Conservation (phyloP, 1,284 basidiomycete genomes). For the Ustilago tritici region DNA sequence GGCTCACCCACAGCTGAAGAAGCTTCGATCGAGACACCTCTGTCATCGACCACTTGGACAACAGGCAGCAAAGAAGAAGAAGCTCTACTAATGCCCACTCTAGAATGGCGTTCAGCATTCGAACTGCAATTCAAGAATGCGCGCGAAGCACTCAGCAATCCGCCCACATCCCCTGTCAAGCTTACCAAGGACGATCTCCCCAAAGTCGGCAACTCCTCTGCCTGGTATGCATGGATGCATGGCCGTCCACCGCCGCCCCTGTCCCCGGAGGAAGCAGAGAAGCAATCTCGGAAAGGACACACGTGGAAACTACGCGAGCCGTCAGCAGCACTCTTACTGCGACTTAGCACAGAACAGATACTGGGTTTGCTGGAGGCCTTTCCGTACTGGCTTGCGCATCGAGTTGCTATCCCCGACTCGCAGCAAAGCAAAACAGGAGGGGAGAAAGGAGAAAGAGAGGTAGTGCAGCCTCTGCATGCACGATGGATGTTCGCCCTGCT, state of each 20-base stretch:
- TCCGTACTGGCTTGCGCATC: slow-evolving; percentile 48
- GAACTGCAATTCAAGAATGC: slow-evolving; percentile 40
- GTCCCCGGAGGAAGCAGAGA: slow-evolving; percentile 12
- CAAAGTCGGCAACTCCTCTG: slow-evolving; percentile 31
- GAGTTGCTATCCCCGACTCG: slow-evolving; percentile 16
- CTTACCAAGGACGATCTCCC: slow-evolving; percentile 36
- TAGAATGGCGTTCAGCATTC: slow-evolving; percentile 44
- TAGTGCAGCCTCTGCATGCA: slow-evolving; percentile 77
- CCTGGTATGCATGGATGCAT: slow-evolving; percentile 55
- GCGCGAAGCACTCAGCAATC: slow-evolving; percentile 38
- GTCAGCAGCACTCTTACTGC: slow-evolving; percentile 17
- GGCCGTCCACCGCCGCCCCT: slow-evolving; percentile 28
- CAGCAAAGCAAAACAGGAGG: slow-evolving; percentile 9
- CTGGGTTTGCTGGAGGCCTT: slow-evolving; percentile 40
- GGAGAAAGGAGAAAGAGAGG: slow-evolving; percentile 54
- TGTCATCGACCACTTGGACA: too few relatives aligned
- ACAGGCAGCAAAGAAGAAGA: background rate
- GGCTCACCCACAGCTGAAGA: background rate
- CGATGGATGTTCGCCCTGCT: slow-evolving; percentile 88
- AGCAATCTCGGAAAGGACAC: slow-evolving; percentile 19
- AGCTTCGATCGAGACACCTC: too few relatives aligned
- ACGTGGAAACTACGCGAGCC: slow-evolving; percentile 39
- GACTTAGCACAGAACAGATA: slow-evolving; percentile 46
- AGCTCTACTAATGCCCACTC: slow-evolving; percentile 30
- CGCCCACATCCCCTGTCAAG: slow-evolving; percentile 35